Evolutionary conservation across 441 rosid genomes (phyloP).

Genomic region (Theobroma grandiflorum): DNA sequence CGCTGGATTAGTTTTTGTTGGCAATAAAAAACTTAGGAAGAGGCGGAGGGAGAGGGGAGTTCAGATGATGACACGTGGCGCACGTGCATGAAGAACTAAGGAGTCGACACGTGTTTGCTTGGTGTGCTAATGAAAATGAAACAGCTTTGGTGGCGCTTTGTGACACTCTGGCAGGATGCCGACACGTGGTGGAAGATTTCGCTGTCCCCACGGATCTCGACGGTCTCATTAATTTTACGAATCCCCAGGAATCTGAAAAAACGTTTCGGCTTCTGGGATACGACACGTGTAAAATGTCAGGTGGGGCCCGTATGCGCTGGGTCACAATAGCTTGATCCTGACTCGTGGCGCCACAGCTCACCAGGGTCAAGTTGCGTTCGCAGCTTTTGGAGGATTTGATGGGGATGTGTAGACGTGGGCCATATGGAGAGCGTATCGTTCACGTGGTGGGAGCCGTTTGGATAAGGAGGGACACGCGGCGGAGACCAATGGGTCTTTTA

Average conservation of each 20-base stretch:
- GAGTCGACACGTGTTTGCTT: conserved; percentile 26
- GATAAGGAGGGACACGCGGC: background rate
- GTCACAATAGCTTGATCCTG: background rate
- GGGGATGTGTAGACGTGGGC: conserved; percentile 3
- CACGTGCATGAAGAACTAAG: background rate
- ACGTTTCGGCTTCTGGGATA: background rate
- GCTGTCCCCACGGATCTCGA: conserved; percentile 26
- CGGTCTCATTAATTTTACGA: conserved; percentile 15
- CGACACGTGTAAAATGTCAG: conserved; percentile 7
- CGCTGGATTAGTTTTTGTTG: conserved; percentile 4
- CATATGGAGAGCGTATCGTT: background rate
- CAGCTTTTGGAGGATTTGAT: conserved; percentile 25
- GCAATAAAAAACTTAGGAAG: no score
- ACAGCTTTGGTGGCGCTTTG: background rate
- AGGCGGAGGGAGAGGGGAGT: background rate
- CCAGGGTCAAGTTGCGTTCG: conserved; percentile 9
- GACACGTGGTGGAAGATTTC: conserved; percentile 38
- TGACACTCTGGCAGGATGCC: background rate
- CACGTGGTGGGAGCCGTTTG: background rate
- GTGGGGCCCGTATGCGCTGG: background rate
- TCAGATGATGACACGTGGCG: conserved; percentile 35
- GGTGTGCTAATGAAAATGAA: background rate
- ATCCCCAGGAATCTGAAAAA: background rate
- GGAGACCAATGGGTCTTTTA: no score
- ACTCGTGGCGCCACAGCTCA: conserved; percentile 17